Evolutionary conservation across 441 rosid genomes (phyloP), one percentile per base, ranked within the genome.

Genomic region (Raphanus hybrid): DNA sequence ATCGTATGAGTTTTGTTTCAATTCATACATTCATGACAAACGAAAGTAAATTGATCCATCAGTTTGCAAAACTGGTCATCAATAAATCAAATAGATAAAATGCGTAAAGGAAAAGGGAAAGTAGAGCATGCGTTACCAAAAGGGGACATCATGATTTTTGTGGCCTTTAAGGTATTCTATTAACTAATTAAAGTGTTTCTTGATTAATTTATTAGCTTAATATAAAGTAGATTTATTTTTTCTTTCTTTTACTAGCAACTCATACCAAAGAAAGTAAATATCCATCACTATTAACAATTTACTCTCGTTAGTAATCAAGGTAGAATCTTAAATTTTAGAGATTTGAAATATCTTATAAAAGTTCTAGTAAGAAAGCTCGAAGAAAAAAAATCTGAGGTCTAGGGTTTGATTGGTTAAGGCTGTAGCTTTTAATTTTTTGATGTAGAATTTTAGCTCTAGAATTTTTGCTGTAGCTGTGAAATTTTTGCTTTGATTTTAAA

Each of bases 91-190:
- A 35, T 50, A 39, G n/a, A 10, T 15, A 70, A 85, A 85, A 90
- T 87, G 93, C 92, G 92, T 90, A 85, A 87, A 90, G 70, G 86
- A 73, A 41, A 77, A 82, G 90, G 71, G 82, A 85, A 29, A 48
- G 86, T 69, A 57, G 67, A 66, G 94, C 94, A 92, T 90, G 97
- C 91, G 92, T 80, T 83, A 67, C 81, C 64, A 80, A 87, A 86
- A 87, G 88, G 79, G 58, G 27, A 80, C 70, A 78, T 69, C 75
- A 83, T 78, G 65, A 71, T 75, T 32, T 70, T 78, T 66, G 68
- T 73, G 78, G 69, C 76, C 82, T 59, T 80, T 78, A 71, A 81
- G 81, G 78, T 75, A 65, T 79, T 45, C 34, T 48, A 73, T 45
- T 64, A 59, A 23, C 61, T 75, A 58, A 70, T 16, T 70, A 64